These are phyloP conservation scores for Gossypium arboreum DNA, from an alignment of 345 rosid genomes.

Conservation along the genomic window DNA sequence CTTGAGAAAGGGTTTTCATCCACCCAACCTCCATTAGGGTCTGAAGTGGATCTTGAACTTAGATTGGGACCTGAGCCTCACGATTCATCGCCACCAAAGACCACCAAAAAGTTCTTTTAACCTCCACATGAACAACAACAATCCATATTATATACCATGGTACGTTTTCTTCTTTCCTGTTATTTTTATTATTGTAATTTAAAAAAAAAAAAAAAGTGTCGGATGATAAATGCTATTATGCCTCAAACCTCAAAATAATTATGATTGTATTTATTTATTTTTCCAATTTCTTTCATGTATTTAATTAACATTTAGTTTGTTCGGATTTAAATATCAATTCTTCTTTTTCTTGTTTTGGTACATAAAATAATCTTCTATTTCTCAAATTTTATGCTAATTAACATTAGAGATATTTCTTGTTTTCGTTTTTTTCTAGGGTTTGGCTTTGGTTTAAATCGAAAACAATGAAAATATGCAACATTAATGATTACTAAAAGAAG, in stretches of 20 bases:
- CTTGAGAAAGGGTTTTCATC: conserved; percentile 4
- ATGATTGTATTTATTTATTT: background rate
- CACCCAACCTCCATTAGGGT: conserved; percentile 8
- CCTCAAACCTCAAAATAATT: background rate
- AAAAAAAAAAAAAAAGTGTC: no score
- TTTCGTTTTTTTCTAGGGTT: background rate
- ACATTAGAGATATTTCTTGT: background rate
- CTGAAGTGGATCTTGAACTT: conserved; percentile 51
- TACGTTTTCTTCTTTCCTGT: background rate
- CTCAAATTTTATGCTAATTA: background rate
- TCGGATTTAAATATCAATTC: background rate
- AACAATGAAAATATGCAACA: background rate
- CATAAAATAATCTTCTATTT: background rate
- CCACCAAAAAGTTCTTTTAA: conserved; percentile 45
- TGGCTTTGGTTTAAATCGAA: background rate
- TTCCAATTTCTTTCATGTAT: background rate
- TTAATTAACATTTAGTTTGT: background rate
- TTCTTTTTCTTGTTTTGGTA: background rate
- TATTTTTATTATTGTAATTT: background rate
- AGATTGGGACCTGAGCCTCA: conserved; percentile 49
- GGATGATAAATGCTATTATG: background rate
- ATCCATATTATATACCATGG: background rate
- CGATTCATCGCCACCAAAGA: conserved; percentile 25
- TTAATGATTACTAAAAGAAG: background rate
- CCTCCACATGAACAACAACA: no score